Evolutionary conservation across 768 basidiomycete species (phyloP), one percentile per base, ranked within the genome.

Genomic region (Lyophyllum decastes): DNA sequence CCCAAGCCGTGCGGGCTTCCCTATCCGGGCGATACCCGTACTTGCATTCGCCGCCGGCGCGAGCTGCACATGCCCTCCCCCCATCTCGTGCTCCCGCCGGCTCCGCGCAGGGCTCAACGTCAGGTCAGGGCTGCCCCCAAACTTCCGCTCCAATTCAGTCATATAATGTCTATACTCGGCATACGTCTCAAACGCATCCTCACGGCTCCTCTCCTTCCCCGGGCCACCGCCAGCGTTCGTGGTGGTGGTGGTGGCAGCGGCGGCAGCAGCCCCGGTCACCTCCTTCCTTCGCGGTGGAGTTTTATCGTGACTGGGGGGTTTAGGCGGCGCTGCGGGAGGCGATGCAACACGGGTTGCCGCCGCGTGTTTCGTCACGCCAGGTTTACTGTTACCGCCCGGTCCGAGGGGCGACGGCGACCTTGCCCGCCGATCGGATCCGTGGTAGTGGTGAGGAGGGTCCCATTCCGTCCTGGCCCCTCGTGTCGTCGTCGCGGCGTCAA

Each of bases 401-500:
- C 4, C 30, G 30, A 38, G 40, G n/a, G 40, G 40, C n/a, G 40
- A 41, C n/a, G 17, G 16, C n/a, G 40, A 41, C 40, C 38, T 12
- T 0, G 49, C 26, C 27, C 49, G 46, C 27, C 49, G 46, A 21
- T 54, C 49, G 1, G 33, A 26, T 27, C 26, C 55, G n/a, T n/a
- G n/a, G n/a, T 49, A 27, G 63, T 48, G 50, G 56, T 38, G 57
- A n/a, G n/a, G 60, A 17, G 51, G 59, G 33, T 61, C 64, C 66
- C 66, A 63, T 44, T 64, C 68, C 5, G 68, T 61, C 30, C 57
- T 59, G 27, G 57, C 63, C 10, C 64, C 68, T 46, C 68, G 64
- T 21, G 70, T 67, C 45, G 67, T 68, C 12, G 68, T 69, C n/a
- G 62, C 59, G 26, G 72, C 76, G 60, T 79, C 77, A 50, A 78